A percentile compares a stretch with the other conserved stretches of the same genome.
Evolutionary conservation across 2,329 filamentous ascomycete genomes (phyloP).

Genomic region (Botrytis sinoallii): DNA sequence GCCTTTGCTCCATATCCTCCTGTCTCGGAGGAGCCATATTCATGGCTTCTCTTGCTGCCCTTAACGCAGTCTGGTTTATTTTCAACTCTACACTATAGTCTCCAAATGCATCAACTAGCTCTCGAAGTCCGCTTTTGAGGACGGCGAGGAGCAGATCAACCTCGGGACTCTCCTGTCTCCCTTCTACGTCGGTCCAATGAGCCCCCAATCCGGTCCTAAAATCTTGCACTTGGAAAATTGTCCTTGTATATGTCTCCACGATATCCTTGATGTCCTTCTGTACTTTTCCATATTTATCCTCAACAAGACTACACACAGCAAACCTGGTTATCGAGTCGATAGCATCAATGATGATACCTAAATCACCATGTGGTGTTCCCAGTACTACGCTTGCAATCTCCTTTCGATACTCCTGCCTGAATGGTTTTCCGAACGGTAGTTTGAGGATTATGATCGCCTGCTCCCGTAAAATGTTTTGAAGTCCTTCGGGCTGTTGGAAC

Average conservation of each 20-base stretch:
- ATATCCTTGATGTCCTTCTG: constrained; percentile 74
- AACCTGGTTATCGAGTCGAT: constrained; percentile 67
- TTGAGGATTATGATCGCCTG: constrained; percentile 36
- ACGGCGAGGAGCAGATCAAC: constrained; percentile 67
- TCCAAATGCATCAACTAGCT: constrained; percentile 69
- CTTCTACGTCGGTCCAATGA: constrained; percentile 76
- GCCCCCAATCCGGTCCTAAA: constrained; percentile 59
- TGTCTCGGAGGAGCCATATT: constrained; percentile 3
- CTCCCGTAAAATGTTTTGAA: constrained; percentile 11
- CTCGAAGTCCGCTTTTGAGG: constrained; percentile 61
- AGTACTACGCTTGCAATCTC: constrained; percentile 66
- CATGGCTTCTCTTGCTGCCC: constrained; percentile 65
- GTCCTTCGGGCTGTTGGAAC: constrained; percentile 1
- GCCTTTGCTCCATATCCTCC: constrained; percentile 13
- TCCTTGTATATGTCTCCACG: constrained; percentile 67
- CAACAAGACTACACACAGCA: constrained; percentile 68
- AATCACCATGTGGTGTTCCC: constrained; percentile 69
- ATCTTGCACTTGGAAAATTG: constrained; percentile 65
- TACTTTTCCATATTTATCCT: constrained; percentile 85
- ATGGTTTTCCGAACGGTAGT: constrained; percentile 60
- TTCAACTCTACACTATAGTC: constrained; percentile 70
- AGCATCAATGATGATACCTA: constrained; percentile 67
- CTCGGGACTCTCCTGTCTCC: constrained; percentile 53
- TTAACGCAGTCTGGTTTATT: constrained; percentile 67
- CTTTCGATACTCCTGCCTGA: constrained; percentile 67